Percentiles rank a stretch among this genome's conserved stretches.
These are phyloP conservation scores for Beverwykella pulmonaria DNA, from an alignment of 495 filamentous ascomycete species.

Conservation along the genomic window DNA sequence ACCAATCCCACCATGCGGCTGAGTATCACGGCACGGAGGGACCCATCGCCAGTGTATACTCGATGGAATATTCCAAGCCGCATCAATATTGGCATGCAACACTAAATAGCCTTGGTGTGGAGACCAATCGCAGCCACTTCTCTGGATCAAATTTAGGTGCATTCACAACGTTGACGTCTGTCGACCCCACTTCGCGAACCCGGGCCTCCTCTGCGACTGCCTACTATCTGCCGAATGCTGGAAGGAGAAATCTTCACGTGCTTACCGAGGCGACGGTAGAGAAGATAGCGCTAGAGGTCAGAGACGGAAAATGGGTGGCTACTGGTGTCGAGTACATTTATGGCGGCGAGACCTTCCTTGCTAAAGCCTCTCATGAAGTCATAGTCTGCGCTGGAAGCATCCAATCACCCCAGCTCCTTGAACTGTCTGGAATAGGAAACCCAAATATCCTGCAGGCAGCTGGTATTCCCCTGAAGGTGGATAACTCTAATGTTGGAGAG, in stretches of 20 bases:
- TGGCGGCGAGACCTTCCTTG: slow-evolving; percentile 30
- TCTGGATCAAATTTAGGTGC: neutral
- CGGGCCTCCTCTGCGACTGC: slow-evolving; percentile 12
- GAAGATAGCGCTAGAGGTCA: slow-evolving; percentile 23
- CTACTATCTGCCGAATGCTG: slow-evolving; percentile 10
- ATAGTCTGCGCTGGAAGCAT: slow-evolving; percentile 60
- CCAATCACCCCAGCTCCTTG: slow-evolving; percentile 60
- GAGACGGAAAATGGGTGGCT: slow-evolving; percentile 43
- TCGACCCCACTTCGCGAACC: slow-evolving; percentile 7
- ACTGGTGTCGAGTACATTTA: slow-evolving; percentile 34
- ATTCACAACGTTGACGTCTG: slow-evolving; percentile 9
- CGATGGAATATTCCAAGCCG: slow-evolving; percentile 48
- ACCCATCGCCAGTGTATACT: slow-evolving; percentile 52
- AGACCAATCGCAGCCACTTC: slow-evolving; percentile 40
- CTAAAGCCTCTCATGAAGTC: slow-evolving; percentile 58
- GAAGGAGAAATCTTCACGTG: slow-evolving; percentile 19
- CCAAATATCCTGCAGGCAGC: slow-evolving; percentile 47
- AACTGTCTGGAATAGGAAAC: slow-evolving; percentile 59
- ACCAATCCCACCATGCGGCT: slow-evolving; percentile 41
- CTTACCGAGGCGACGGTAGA: slow-evolving; percentile 15
- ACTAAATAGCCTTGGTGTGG: slow-evolving; percentile 48
- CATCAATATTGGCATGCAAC: slow-evolving; percentile 56
- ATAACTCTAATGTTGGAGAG: slow-evolving; percentile 46
- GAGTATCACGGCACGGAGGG: slow-evolving; percentile 49
- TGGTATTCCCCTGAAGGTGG: slow-evolving; percentile 50